Evolutionary conservation across 331 rosid genomes (phyloP).

Genomic region (Quercus phellos): DNA sequence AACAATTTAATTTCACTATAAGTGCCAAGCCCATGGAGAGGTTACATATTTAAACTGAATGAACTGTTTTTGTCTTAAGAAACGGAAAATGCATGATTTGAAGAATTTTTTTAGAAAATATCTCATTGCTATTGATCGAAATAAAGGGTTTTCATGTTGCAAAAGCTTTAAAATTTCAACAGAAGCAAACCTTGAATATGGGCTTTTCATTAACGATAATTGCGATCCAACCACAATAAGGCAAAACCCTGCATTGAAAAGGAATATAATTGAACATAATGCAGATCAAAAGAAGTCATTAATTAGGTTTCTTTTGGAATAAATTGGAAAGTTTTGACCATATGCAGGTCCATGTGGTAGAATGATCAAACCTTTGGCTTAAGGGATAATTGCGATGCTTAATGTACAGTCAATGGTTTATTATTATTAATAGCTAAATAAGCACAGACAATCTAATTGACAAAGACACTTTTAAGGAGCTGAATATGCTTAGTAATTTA

Average conservation of each 20-base stretch:
- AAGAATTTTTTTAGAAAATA: background rate
- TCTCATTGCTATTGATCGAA: background rate
- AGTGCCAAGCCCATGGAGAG: background rate
- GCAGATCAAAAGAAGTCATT: background rate
- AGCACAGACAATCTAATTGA: background rate
- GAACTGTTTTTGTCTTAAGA: background rate
- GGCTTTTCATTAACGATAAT: slow-evolving; percentile 55
- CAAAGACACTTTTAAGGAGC: background rate
- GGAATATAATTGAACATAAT: background rate
- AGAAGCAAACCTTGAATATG: slow-evolving; percentile 39
- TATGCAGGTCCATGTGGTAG: no score
- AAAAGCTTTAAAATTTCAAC: background rate
- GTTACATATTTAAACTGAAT: background rate
- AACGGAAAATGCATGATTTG: background rate
- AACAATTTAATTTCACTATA: background rate
- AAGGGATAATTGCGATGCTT: no score
- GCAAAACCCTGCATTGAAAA: slow-evolving; percentile 41
- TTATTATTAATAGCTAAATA: no score
- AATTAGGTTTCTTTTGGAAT: background rate
- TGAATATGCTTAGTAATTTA: background rate
- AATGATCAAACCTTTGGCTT: no score
- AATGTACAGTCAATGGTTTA: no score
- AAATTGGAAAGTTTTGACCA: no score
- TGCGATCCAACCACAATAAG: slow-evolving; percentile 45
- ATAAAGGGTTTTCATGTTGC: background rate